phyloP scores from a whole-genome alignment of 2,329 filamentous ascomycete genomes.

The Sclerotinia subarctica region DNA sequence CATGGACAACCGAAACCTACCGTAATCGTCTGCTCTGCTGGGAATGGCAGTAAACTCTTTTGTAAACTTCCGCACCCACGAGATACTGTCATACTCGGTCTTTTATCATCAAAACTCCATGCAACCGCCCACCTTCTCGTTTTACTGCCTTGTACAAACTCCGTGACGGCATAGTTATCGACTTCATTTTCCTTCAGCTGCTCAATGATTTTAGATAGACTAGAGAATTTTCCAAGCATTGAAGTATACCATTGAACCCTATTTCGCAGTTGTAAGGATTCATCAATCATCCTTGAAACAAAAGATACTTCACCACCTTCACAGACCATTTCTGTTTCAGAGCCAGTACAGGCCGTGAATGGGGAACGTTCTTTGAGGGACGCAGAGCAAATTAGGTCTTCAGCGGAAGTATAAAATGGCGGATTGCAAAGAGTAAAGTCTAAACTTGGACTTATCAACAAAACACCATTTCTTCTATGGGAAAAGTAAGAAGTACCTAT shows the following conservation, averaged over 20 bases:
- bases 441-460: constrained; percentile 44
- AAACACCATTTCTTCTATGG: not conserved
- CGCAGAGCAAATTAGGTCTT: constrained; percentile 66
- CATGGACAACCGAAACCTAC: constrained; percentile 25
- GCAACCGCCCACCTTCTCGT: constrained; percentile 84
- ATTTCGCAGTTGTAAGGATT: constrained; percentile 59
- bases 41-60: constrained; percentile 51
- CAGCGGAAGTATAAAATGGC: constrained; percentile 79
- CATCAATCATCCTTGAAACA: constrained; percentile 64
- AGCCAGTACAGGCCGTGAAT: constrained; percentile 71
- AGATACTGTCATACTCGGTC: constrained; percentile 54
- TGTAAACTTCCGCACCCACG: constrained; percentile 41
- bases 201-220: constrained; percentile 60
- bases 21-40: constrained; percentile 46
- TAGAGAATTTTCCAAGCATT: constrained; percentile 81
- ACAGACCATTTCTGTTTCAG: constrained; percentile 81
- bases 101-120: constrained; percentile 73
- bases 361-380: constrained; percentile 64
- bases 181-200: constrained; percentile 56
- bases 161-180: constrained; percentile 77
- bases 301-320: constrained; percentile 75
- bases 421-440: constrained; percentile 94
- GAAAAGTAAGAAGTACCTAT: constrained; percentile 14
- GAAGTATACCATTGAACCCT: constrained; percentile 82
- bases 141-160: constrained; percentile 72